Evolutionary conservation across 2,329 filamentous ascomycete genomes (phyloP), one percentile per base, ranked within the genome.

Genomic region (Eutypella sp.): DNA sequence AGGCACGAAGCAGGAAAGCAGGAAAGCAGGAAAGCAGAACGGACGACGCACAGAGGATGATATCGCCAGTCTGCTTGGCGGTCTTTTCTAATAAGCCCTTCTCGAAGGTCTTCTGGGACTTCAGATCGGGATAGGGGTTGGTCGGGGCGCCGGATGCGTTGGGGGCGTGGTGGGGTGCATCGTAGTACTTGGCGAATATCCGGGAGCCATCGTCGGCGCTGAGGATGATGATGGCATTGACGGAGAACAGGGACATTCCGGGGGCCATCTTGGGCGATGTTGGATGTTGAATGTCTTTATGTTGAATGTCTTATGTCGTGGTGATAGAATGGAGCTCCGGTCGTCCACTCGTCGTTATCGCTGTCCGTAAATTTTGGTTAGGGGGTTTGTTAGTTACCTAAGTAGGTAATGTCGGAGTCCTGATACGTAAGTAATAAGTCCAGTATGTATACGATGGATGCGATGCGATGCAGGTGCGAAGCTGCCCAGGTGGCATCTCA

Each of bases 11-110:
- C 10, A 8, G 11, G 11, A 6, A 16, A 29, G n/a, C 23, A 11
- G 24, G 20, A 1, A 10, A 18, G 19, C 5, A 15, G 19, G 8
- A 38, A 18, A 20, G 20, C 9, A 39, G 5, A n/a, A 9, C 13
- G 9, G 5, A 15, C n/a, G 36, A 22, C 36, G 2, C n/a, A 39
- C 36, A 97, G 46, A 99, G 82, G 58, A 99, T 95, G 60, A 99
- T 93, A 72, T 97, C 93, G 58, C 87, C 89, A 13, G 82, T 91
- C 72, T 95, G 89, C 76, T 97, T 99, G 56, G 87, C 85, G 15
- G 93, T 97, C 79, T 99, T 97, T 62, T 96, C 85, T 49, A 96
- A 73, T 33, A 99, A 79, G 5, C 91, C 93, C 74, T 96, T 96
- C 70, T 99, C 93, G 63, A 99, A 99, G 2, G 87, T 80, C 69